phyloP scores from a whole-genome alignment of 495 filamentous ascomycete genomes.

The Trichoderma parareesei region DNA sequence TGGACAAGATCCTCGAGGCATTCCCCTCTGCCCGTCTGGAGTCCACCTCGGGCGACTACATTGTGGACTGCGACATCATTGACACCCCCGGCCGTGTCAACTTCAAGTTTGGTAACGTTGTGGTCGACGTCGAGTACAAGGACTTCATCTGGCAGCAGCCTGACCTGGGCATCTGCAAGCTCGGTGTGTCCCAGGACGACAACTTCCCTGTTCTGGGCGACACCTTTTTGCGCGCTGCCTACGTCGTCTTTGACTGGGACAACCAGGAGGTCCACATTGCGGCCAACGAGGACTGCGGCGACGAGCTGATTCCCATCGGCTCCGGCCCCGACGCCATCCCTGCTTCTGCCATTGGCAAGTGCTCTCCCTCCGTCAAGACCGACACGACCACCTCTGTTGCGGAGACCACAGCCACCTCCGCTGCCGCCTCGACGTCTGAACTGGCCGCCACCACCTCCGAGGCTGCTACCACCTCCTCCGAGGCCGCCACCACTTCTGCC shows the following conservation, averaged over 20 bases:
- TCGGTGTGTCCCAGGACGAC: conserved; percentile 20
- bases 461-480: not conserved
- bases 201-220: conserved; percentile 66
- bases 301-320: conserved; percentile 62
- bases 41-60: not conserved
- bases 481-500: not conserved
- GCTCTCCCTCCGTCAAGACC: not conserved
- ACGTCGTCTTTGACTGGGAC: conserved; percentile 78
- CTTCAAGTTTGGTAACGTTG: conserved; percentile 47
- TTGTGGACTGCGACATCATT: conserved; percentile 16
- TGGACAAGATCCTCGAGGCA: conserved; percentile 44
- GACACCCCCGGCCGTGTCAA: conserved; percentile 38
- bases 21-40: conserved; percentile 25
- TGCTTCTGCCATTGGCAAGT: not conserved
- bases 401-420: not conserved
- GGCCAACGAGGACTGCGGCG: conserved; percentile 59
- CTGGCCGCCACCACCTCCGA: not conserved
- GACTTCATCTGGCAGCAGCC: conserved; percentile 42
- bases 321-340: conserved; percentile 53
- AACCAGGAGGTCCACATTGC: conserved; percentile 80
- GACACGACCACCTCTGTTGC: not conserved
- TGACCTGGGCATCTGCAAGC: conserved; percentile 19
- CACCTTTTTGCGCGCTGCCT: conserved; percentile 79
- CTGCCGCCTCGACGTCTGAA: not conserved
- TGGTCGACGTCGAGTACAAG: conserved; percentile 55